Percentiles rank a stretch among this genome's conserved stretches.
These are phyloP conservation scores for Thelonectria discophora DNA, from an alignment of 2,329 filamentous ascomycete genomes.

Conservation along the genomic window DNA sequence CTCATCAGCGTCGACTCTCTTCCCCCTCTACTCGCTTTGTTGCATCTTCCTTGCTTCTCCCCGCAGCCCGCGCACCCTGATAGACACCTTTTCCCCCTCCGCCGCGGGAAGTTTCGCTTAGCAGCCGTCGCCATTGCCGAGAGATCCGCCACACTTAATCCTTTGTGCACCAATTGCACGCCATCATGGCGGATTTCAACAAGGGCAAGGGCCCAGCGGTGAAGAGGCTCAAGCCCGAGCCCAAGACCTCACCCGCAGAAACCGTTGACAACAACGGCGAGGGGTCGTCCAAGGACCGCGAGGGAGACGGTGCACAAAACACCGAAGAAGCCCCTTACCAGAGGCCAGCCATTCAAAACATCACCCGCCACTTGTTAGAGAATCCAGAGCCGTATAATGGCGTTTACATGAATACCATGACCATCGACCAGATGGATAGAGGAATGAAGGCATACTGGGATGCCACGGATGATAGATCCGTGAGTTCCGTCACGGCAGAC, in stretches of 20 bases:
- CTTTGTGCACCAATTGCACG: conserved; percentile 1
- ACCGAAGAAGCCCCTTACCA: too few relatives aligned
- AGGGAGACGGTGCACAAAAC: too few relatives aligned
- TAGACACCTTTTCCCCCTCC: conserved; percentile 24
- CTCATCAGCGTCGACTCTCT: not conserved
- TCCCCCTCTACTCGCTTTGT: not conserved
- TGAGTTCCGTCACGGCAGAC: not conserved
- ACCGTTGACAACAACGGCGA: too few relatives aligned
- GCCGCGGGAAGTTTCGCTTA: conserved; percentile 28
- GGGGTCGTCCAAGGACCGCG: conserved; percentile 5
- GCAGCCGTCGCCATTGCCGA: conserved; percentile 27
- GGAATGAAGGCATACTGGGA: too few relatives aligned
- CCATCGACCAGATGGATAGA: too few relatives aligned
- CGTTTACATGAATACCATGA: too few relatives aligned
- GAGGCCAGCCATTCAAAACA: too few relatives aligned
- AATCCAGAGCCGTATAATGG: too few relatives aligned
- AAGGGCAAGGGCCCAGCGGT: conserved; percentile 3
- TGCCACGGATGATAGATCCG: not conserved
- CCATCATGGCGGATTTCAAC: conserved; percentile 28
- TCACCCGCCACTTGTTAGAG: too few relatives aligned
- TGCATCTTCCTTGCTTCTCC: not conserved
- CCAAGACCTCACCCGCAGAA: too few relatives aligned
- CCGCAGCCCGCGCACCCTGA: not conserved
- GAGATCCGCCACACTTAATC: conserved; percentile 5
- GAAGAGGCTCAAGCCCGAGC: not conserved